These are phyloP conservation scores for Saccharomycopsis sp. DNA, from an alignment of 805 yeast genomes.

Conservation along the genomic window DNA sequence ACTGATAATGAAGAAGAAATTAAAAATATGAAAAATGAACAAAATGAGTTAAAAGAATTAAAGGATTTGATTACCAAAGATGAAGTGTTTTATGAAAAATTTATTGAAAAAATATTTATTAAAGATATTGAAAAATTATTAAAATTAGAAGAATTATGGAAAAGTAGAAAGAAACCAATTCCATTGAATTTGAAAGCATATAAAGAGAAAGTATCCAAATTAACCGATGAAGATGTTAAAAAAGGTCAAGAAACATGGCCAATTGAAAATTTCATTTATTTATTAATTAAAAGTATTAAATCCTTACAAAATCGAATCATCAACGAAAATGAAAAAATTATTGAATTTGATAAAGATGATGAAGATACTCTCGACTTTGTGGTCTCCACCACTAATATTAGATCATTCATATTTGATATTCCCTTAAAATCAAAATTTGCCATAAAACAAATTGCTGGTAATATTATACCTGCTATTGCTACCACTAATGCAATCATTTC, in stretches of 20 bases:
- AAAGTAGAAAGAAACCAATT: slow-evolving; percentile 52
- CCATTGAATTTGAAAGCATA: slow-evolving; percentile 37
- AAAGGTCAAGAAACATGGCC: slow-evolving; percentile 44
- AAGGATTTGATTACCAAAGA: slow-evolving; percentile 29
- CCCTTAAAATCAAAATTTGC: slow-evolving; percentile 71
- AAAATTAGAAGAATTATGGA: slow-evolving; percentile 69
- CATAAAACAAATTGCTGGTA: slow-evolving; percentile 91
- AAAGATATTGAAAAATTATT: slow-evolving; percentile 73
- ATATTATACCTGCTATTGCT: slow-evolving; percentile 96
- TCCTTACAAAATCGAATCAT: slow-evolving; percentile 9
- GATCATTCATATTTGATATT: slow-evolving; percentile 63
- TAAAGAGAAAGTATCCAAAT: slow-evolving; percentile 18
- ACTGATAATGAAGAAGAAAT: slow-evolving; percentile 57
- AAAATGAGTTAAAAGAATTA: slow-evolving; percentile 49
- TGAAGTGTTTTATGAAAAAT: slow-evolving; percentile 25
- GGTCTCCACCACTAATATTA: slow-evolving; percentile 69
- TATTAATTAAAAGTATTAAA: slow-evolving; percentile 12
- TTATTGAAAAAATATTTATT: slow-evolving; percentile 51
- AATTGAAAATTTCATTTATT: slow-evolving; percentile 22
- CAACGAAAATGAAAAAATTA: slow-evolving; percentile 9
- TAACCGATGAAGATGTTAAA: slow-evolving; percentile 14
- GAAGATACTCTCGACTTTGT: slow-evolving; percentile 85
- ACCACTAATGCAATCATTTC: slow-evolving; percentile 95
- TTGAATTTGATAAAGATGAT: slow-evolving; percentile 91
- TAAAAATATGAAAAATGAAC: slow-evolving; percentile 52